Base-by-base conservation (phyloP, 352 stramenopile species). In the Pythium rishiriense region DNA sequence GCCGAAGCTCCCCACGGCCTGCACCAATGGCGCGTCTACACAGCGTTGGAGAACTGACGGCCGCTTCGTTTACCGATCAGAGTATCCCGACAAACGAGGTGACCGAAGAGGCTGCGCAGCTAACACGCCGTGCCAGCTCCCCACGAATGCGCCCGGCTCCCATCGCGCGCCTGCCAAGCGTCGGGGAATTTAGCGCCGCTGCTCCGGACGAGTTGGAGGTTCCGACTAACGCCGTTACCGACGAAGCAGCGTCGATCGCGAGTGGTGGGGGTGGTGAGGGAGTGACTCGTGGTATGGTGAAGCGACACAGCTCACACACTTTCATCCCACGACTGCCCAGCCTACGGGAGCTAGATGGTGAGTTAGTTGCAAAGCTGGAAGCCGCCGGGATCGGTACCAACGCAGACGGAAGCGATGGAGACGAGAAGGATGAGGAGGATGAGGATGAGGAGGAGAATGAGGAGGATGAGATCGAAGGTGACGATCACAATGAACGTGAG, bases 21-120 rank as follows among this genome's bases (percentile, higher is more conserved):
- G 19, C 51, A 15, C 48, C 45, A 0, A 62, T 68, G 12, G 24
- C 24, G 4, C 65, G 69, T 0, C 43, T 87, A 7, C 66, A 74
- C 19, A 78, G 72, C 43, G 67, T 85, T 21, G 59, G 68, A 7
- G 76, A 85, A 41, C 19, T 75, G 10, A 42, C 11, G 0, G 43
- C 48, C 22, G 62, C 61, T 4, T 45, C 45, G 10, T 19, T 39
- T 2, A 46, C 39, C 15, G 45, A 52, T 22, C n/a, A 56, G 21
- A 17, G 33, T 9, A 35, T 64, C 0, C 45, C 56, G 19, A 56
- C 56, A 14, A 64, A 64, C 35, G 56, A 49, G 19, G n/a, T 64
- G 8, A 64, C 56, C 45, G 42, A 62, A 29, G 43, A 52, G 37
- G 47, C 58, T 12, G 47, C 37, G 14, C 37, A 21, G 37, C 37